Conservation (phyloP, 192 early-diverging fungal species). For the Endogone sp. region DNA sequence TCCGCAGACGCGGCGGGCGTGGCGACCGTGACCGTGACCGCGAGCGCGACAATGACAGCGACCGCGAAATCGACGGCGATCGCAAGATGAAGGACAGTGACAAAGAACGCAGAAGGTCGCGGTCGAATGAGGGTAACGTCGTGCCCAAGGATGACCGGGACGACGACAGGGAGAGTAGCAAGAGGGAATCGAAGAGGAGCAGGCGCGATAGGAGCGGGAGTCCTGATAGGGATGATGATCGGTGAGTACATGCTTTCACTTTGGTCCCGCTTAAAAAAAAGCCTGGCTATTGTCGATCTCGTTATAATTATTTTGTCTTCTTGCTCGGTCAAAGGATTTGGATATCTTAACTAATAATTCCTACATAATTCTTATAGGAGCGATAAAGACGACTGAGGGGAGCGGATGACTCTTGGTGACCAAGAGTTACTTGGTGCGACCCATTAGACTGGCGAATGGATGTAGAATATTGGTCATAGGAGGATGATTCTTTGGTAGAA, state of each 20-base stretch:
- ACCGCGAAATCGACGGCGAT: background rate
- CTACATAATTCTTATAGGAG: background rate
- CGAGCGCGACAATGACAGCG: conserved; percentile 9
- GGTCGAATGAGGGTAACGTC: background rate
- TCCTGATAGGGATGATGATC: background rate
- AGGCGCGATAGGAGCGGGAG: background rate
- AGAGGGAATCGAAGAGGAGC: background rate
- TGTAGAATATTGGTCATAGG: no score
- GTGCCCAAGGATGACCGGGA: background rate
- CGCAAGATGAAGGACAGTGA: background rate
- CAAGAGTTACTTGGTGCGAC: background rate
- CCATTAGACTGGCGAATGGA: background rate
- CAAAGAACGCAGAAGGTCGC: background rate
- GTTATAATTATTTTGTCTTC: no score
- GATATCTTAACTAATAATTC: background rate
- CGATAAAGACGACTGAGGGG: background rate
- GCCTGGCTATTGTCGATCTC: no score
- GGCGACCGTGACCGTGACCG: conserved; percentile 11
- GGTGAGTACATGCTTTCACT: background rate
- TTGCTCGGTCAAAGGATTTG: no score
- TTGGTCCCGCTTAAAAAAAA: no score
- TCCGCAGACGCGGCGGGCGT: background rate
- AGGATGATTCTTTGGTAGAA: no score
- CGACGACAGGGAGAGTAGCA: background rate
- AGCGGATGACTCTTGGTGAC: background rate